phyloP scores from a whole-genome alignment of 176 grass and related monocot genomes.

The Juncus inflexus region DNA sequence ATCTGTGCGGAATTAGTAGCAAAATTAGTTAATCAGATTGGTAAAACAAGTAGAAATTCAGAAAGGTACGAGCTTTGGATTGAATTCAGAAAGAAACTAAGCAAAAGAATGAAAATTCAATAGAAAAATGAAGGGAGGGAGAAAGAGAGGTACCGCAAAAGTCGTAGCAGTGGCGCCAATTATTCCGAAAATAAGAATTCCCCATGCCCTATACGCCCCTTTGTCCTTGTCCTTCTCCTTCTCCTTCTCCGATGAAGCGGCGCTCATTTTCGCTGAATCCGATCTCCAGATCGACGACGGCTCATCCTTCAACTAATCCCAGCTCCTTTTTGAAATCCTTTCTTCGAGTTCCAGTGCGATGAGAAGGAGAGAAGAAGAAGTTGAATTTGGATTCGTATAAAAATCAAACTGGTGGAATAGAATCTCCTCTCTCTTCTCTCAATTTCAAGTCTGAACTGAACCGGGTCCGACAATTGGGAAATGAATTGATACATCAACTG shows the following conservation, averaged over 20 bases:
- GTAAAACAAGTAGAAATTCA: not conserved
- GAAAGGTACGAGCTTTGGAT: not conserved
- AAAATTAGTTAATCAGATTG: too few relatives aligned
- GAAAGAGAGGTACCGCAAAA: slow-evolving; percentile 43
- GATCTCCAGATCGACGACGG: not conserved
- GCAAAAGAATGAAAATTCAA: not conserved
- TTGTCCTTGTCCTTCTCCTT: slow-evolving; percentile 34
- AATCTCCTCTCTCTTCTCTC: not conserved
- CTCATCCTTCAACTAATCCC: slow-evolving; percentile 20
- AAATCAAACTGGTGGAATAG: not conserved
- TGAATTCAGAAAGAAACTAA: not conserved
- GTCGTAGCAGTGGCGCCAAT: slow-evolving; percentile 73
- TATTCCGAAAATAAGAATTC: slow-evolving; percentile 67
- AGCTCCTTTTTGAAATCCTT: not conserved
- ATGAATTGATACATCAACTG: too few relatives aligned
- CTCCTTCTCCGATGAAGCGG: slow-evolving; percentile 15
- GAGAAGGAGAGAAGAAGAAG: not conserved
- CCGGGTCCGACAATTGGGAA: too few relatives aligned
- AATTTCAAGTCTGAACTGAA: slow-evolving; percentile 8
- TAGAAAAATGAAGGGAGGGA: not conserved
- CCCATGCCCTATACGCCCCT: slow-evolving; percentile 63
- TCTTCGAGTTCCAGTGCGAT: not conserved
- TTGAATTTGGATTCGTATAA: not conserved
- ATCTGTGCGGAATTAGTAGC: slow-evolving; percentile 33
- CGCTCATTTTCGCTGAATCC: slow-evolving; percentile 20